Percentiles rank a stretch among this genome's conserved stretches.
Evolutionary conservation across 2,329 filamentous ascomycete species (phyloP).

Genomic region (Setomelanomma holmii): DNA sequence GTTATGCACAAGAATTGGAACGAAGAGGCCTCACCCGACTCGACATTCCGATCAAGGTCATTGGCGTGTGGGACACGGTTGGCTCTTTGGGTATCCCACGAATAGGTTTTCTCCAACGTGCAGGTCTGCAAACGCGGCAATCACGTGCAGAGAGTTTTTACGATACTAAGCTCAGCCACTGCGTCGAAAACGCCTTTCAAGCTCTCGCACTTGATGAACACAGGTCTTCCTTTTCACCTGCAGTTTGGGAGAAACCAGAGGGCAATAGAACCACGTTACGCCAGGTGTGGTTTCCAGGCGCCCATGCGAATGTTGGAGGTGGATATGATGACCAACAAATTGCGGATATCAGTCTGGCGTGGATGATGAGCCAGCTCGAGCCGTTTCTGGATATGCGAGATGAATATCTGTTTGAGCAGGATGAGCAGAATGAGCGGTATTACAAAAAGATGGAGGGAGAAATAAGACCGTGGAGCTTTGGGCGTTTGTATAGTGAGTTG

Average conservation of each 20-base stretch:
- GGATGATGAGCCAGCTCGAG: constrained; percentile 63
- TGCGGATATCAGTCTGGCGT: constrained; percentile 61
- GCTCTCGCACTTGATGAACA: constrained; percentile 63
- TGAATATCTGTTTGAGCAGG: constrained; percentile 57
- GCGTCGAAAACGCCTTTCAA: constrained; percentile 63
- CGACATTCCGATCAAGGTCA: constrained; percentile 51
- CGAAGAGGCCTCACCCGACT: constrained; percentile 42
- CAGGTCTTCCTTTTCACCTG: constrained; percentile 59
- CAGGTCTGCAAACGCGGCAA: constrained; percentile 45
- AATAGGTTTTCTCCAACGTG: constrained; percentile 49
- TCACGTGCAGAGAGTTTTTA: constrained; percentile 54
- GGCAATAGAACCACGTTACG: constrained; percentile 55
- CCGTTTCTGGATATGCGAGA: constrained; percentile 57
- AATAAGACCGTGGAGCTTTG: constrained; percentile 57
- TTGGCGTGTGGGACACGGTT: constrained; percentile 61
- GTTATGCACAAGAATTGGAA: constrained; percentile 53
- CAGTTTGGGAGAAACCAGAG: constrained; percentile 59
- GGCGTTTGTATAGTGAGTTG: constrained; percentile 54
- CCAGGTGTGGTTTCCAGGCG: constrained; percentile 65
- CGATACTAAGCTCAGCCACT: constrained; percentile 53
- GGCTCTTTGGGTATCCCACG: constrained; percentile 55
- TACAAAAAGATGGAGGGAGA: constrained; percentile 53
- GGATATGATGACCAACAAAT: constrained; percentile 55
- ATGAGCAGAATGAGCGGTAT: constrained; percentile 54
- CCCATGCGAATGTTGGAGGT: constrained; percentile 61